Evolutionary conservation across 1,284 basidiomycete species (phyloP), one percentile per base, ranked within the genome.

Genomic region (Cutaneotrichosporon dermatis): DNA sequence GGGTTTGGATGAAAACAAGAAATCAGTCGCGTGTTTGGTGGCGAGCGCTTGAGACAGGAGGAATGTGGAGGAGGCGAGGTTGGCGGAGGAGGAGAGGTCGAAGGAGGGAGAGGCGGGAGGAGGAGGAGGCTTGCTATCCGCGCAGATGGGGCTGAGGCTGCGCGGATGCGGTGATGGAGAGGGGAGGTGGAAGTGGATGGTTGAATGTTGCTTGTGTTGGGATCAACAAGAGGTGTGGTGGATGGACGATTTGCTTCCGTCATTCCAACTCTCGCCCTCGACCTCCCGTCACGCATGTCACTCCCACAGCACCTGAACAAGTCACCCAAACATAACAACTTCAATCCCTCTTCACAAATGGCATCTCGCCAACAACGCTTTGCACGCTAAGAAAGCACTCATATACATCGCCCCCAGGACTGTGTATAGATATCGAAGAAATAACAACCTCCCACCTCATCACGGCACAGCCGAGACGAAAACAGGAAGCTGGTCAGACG

Each of bases 11-110:
- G 36, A 9, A 4, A 37, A 44, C 35, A 39, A 54, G 34, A 57
- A 57, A 50, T 54, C 57, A 58, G 57, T 58, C 57, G 57, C 52
- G 57, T 49, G 33, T 34, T 13, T 34, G 6, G 25, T 25, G 3
- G 34, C 16, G 11, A 9, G 13, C 5, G 2, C 33, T 35, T 35
- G 46, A 15, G 46, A 7, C 9, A 8, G 6, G 46, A 35, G 46
- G 16, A 48, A 25, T 25, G 25, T 25, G 25, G 25, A 25, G 25
- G 46, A 48, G 3, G 9, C 25, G 39, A 40, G 51, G 12, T 25
- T 6, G 40, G 41, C 33, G 39, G 15, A 16, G 16, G 25, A 35
- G 13, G 51, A 1, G 34, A 6, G 13, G 35, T 8, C n/a, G 39
- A 35, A 10, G 40, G 12, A 33, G 39, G 39, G 33, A 15, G 39